phyloP scores from a whole-genome alignment of 1,284 basidiomycete genomes.

The Vanrija pseudolonga region DNA sequence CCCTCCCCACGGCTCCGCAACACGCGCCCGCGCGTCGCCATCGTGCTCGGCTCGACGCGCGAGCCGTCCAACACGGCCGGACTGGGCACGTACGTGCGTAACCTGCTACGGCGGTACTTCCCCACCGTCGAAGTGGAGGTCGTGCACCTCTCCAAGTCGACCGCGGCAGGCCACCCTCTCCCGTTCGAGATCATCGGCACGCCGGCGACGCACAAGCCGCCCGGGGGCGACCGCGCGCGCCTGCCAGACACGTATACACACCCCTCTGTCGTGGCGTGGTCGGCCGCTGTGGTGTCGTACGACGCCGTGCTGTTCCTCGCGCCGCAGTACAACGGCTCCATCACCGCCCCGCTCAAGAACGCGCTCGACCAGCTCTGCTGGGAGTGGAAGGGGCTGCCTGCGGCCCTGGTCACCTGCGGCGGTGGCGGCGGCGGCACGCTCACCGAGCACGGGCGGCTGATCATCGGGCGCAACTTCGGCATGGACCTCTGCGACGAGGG shows the following conservation, averaged over 20 bases:
- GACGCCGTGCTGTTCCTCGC: conserved; percentile 24
- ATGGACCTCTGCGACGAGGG: conserved; percentile 19
- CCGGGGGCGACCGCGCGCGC: background rate
- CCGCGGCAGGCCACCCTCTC: conserved; percentile 14
- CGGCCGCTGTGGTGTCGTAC: conserved; percentile 12
- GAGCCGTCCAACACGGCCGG: conserved; percentile 16
- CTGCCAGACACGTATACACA: conserved; percentile 13
- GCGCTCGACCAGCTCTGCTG: conserved; percentile 30
- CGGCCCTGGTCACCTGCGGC: conserved; percentile 22
- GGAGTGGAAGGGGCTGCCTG: conserved; percentile 27
- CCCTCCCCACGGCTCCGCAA: too few relatives aligned
- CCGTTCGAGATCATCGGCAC: conserved; percentile 8
- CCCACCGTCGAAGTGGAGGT: background rate
- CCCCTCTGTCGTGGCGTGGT: conserved; percentile 17
- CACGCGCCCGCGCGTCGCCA: conserved; percentile 8
- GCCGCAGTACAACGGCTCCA: conserved; percentile 33
- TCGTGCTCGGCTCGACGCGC: conserved; percentile 20
- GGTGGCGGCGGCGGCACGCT: conserved; percentile 22
- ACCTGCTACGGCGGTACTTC: background rate
- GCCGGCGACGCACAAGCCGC: conserved; percentile 7
- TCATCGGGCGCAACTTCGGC: conserved; percentile 1
- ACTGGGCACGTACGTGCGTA: conserved; percentile 8
- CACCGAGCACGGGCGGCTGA: conserved; percentile 3
- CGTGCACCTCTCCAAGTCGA: conserved; percentile 11
- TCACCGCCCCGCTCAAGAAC: conserved; percentile 28